Base-by-base conservation (phyloP, 2,329 filamentous ascomycete species). In the Parasarocladium wereldwijsianum region DNA sequence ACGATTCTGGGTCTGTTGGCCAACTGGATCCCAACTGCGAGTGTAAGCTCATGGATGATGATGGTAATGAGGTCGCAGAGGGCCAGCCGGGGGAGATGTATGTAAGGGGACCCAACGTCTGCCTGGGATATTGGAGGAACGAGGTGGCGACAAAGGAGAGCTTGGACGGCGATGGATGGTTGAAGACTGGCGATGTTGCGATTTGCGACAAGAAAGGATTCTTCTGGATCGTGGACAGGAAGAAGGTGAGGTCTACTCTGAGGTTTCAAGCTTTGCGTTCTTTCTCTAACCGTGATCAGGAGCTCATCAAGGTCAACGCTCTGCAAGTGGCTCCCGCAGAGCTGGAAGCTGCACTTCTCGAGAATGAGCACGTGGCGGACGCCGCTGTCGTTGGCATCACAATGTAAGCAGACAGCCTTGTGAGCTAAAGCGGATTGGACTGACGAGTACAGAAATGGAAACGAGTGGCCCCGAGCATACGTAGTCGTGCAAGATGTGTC, bases 321-420 rank as follows among this genome's bases (percentile, higher is more conserved):
- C 48, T 69, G 5, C 68, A 73, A 43, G 70, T 75, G 4, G 66
- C 70, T 1, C 70, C 69, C 0, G 69, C 69, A 2, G 70, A 75
- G 37, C 51, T 68, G 1, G 64, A 69, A 44, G 59, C 59, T 1
- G 56, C 60, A 0, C 50, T 71, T 0, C 46, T 69, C 1, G 60
- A 66, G 35, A 58, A 64, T 26, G 52, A 62, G n/a, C 49, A 60
- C 20, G 42, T 71, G 11, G 60, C 62, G 4, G 66, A 71, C 39
- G 66, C 64, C 6, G 68, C 65, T 5, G 65, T 61, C 1, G 63
- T 69, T 2, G 66, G 67, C 13, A 61, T 68, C 31, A 56, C 48
- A n/a, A 35, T 65, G 46, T 58, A 45, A 39, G 54, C 47, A 16
- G 12, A 9, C 15, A 22, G 24, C 14, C 6, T 14, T 12, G n/a